phyloP scores from a whole-genome alignment of 169 alveolate species.

The Cryptosporidium viatorum region DNA sequence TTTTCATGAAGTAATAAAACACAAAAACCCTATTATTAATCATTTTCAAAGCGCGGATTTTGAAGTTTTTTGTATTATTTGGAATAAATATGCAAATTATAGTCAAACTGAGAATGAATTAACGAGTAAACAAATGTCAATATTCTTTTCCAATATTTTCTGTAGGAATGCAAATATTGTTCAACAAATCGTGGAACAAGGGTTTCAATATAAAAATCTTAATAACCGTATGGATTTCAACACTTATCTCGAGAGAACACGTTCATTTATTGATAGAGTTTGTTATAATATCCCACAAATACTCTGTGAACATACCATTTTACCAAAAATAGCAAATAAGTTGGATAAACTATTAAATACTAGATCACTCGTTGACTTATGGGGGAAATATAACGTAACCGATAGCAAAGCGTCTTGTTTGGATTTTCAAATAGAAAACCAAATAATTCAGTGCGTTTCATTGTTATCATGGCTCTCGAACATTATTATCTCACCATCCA shows the following conservation, averaged over 20 bases:
- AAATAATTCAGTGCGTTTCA: slow-evolving; percentile 48
- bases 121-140: neutral
- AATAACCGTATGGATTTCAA: neutral
- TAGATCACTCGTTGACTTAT: neutral
- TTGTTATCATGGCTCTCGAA: slow-evolving; percentile 57
- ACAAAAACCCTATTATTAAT: slow-evolving; percentile 21
- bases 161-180: slow-evolving; percentile 26
- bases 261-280: neutral
- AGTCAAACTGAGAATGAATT: neutral
- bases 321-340: slow-evolving; percentile 58
- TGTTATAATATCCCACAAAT: slow-evolving; percentile 22
- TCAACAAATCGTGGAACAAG: slow-evolving; percentile 36
- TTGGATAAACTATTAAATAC: slow-evolving; percentile 41
- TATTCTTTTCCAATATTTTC: slow-evolving; percentile 18
- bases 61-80: slow-evolving; percentile 39
- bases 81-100: slow-evolving; percentile 38
- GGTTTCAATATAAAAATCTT: slow-evolving; percentile 25
- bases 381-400: slow-evolving; percentile 43
- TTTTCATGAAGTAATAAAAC: slow-evolving; percentile 38
- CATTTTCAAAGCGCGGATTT: slow-evolving; percentile 27
- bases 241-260: slow-evolving; percentile 1
- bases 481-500: slow-evolving; percentile 7
- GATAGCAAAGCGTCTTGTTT: neutral
- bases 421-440: slow-evolving; percentile 45
- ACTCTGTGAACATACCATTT: slow-evolving; percentile 19